A percentile compares a stretch with the other conserved stretches of the same genome.
Conservation (phyloP, 2,329 filamentous ascomycete species). For the Parastagonospora nodorum region DNA sequence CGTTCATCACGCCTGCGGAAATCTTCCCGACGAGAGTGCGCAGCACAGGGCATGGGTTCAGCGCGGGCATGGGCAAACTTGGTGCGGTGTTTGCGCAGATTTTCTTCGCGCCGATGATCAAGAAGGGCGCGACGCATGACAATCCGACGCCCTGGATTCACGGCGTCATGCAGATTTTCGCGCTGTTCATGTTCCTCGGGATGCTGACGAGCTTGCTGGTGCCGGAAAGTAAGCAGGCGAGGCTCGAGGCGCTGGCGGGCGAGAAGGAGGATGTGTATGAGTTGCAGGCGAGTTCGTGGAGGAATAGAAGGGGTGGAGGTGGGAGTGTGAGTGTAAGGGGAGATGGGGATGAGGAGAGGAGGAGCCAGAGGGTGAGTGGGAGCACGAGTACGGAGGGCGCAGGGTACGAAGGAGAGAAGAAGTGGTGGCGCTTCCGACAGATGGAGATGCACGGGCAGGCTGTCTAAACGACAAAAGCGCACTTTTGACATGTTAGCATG, state of each 20-base stretch:
- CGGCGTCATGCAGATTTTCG: conserved; percentile 77
- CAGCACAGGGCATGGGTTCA: conserved; percentile 55
- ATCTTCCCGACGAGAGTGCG: conserved; percentile 58
- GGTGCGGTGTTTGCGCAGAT: conserved; percentile 57
- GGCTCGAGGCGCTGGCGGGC: conserved; percentile 72
- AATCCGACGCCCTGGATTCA: conserved; percentile 68
- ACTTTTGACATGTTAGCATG: neutral
- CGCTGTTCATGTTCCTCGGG: conserved; percentile 78
- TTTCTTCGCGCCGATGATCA: conserved; percentile 56
- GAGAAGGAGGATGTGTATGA: conserved; percentile 59
- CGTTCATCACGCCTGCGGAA: conserved; percentile 58
- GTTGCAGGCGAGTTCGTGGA: conserved; percentile 53
- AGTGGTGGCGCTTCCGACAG: conserved; percentile 26
- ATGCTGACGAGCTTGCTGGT: conserved; percentile 72
- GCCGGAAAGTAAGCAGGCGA: conserved; percentile 76
- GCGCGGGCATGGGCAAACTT: conserved; percentile 55
- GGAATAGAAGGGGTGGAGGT: conserved; percentile 14
- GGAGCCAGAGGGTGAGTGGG: conserved; percentile 10
- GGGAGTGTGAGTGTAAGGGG: neutral
- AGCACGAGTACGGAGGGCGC: conserved; percentile 17
- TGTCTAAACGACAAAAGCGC: conserved; percentile 3
- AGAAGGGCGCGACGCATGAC: conserved; percentile 58
- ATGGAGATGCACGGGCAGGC: conserved; percentile 12
- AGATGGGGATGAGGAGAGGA: conserved; percentile 4
- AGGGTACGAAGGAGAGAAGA: conserved; percentile 16